Conservation (phyloP, 768 basidiomycete genomes). For the Tulasnella sp. region DNA sequence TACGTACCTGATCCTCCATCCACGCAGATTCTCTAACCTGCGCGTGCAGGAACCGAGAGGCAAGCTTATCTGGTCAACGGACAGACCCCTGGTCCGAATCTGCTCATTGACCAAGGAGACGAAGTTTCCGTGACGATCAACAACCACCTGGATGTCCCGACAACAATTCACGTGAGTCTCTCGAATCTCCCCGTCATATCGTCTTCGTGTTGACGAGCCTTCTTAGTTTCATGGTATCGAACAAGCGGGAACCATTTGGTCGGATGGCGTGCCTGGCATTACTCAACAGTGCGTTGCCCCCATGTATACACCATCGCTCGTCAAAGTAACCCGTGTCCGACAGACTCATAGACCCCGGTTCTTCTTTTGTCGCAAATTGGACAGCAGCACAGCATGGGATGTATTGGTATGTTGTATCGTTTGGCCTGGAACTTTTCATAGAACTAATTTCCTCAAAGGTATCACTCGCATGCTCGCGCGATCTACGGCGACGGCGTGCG, state of each 20-base stretch:
- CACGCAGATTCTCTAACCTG: too few relatives aligned
- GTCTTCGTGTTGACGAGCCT: neutral
- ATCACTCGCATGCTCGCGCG: neutral
- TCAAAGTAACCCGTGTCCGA: neutral
- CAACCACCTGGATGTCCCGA: neutral
- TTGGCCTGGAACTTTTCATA: too few relatives aligned
- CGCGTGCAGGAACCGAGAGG: too few relatives aligned
- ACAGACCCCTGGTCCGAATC: constrained; percentile 1
- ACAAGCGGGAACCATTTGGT: constrained; percentile 1
- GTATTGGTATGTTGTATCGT: constrained; percentile 5
- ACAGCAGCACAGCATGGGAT: neutral
- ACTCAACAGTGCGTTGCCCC: neutral
- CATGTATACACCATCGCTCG: neutral
- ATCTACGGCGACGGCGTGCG: constrained; percentile 5
- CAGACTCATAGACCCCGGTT: neutral
- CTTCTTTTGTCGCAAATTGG: neutral
- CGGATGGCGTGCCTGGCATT: constrained; percentile 8
- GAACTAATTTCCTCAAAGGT: too few relatives aligned
- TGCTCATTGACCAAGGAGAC: neutral
- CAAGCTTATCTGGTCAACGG: constrained; percentile 9
- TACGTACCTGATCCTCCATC: neutral
- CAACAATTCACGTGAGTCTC: constrained; percentile 3
- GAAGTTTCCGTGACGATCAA: neutral
- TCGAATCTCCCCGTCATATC: too few relatives aligned
- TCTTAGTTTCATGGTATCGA: constrained; percentile 11